Conservation (phyloP, 257 asterid species). For the Ophiorrhiza pumila region DNA sequence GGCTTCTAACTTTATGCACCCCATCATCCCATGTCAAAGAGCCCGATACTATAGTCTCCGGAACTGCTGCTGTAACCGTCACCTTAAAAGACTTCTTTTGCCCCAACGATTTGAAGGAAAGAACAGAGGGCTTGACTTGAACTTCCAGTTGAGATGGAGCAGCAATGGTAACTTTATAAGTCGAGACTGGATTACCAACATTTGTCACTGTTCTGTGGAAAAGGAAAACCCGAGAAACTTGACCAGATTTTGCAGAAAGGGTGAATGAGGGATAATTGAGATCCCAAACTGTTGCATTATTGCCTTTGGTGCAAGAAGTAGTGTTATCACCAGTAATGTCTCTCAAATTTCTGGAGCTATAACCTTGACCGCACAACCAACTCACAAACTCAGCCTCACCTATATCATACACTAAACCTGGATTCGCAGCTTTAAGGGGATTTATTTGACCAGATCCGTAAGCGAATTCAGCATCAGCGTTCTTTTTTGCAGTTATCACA, state of each 20-base stretch:
- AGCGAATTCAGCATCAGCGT: constrained; percentile 55
- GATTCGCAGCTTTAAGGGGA: constrained; percentile 51
- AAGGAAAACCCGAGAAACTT: constrained; percentile 30
- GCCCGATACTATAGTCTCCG: constrained; percentile 28
- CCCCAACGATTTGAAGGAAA: constrained; percentile 39
- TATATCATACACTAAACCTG: constrained; percentile 58
- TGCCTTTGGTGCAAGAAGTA: constrained; percentile 38
- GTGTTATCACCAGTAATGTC: constrained; percentile 47
- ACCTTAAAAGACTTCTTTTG: constrained; percentile 38
- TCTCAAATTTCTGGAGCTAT: constrained; percentile 35
- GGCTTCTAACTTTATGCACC: constrained; percentile 51
- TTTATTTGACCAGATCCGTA: constrained; percentile 67
- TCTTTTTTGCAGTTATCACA: constrained; percentile 32
- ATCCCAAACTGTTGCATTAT: constrained; percentile 45
- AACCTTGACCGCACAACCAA: constrained; percentile 67
- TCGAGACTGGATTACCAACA: constrained; percentile 53
- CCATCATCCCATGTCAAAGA: constrained; percentile 62
- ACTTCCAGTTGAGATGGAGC: constrained; percentile 27
- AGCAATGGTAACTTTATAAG: constrained; percentile 33
- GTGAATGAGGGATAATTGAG: constrained; percentile 59
- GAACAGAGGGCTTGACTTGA: constrained; percentile 35
- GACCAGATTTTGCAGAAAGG: constrained; percentile 21
- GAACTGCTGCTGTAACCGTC: constrained; percentile 26
- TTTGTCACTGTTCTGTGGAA: constrained; percentile 56
- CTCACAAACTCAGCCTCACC: constrained; percentile 42